A percentile compares a stretch with the other conserved stretches of the same genome.
These are phyloP conservation scores for Boletus sp. DNA, from an alignment of 768 basidiomycete genomes.

Conservation along the genomic window DNA sequence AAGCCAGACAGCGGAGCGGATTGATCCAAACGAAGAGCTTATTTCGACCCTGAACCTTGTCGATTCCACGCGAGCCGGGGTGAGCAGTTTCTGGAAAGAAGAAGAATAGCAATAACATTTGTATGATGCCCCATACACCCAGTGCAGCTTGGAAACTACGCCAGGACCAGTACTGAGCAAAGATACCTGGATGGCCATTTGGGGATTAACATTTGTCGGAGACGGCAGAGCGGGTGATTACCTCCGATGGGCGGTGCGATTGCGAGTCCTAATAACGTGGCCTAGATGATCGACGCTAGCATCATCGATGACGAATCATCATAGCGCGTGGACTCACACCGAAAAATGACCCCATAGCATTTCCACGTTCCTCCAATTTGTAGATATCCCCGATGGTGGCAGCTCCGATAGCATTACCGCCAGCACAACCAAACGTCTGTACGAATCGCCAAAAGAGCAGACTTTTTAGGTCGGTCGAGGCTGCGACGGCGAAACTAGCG, in stretches of 20 bases:
- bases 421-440: constrained; percentile 64
- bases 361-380: constrained; percentile 58
- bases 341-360: constrained; percentile 59
- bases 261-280: constrained; percentile 55
- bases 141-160: constrained; percentile 53
- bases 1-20: constrained; percentile 49
- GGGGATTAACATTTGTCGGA: background rate
- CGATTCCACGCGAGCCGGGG: too few species aligned
- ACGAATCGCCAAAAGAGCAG: constrained; percentile 63
- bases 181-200: constrained; percentile 35
- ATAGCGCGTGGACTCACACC: constrained; percentile 35
- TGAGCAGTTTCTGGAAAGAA: constrained; percentile 68
- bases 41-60: constrained; percentile 30
- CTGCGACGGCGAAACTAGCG: constrained; percentile 60
- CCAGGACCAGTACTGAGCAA: constrained; percentile 66
- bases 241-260: constrained; percentile 62
- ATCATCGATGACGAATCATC: too few species aligned
- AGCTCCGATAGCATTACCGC: constrained; percentile 53
- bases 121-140: constrained; percentile 39
- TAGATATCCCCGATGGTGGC: too few species aligned
- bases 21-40: constrained; percentile 51
- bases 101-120: constrained; percentile 39
- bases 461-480: constrained; percentile 38
- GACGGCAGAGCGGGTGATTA: constrained; percentile 1
- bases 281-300: too few species aligned